phyloP scores from a whole-genome alignment of 352 stramenopile species.

The Phytophthora crassamura region DNA sequence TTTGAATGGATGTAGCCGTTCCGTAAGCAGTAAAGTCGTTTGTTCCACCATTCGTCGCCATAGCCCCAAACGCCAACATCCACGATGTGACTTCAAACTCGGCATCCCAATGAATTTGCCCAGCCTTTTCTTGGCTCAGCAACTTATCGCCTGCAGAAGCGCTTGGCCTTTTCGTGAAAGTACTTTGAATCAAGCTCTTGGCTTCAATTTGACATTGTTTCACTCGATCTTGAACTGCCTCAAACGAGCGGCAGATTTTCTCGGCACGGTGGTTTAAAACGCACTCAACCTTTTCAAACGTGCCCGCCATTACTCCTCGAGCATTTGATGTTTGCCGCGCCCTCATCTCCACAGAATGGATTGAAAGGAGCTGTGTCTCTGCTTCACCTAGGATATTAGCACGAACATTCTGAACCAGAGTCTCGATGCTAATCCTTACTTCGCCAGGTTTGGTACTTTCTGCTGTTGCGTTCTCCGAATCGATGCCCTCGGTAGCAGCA shows the following conservation, averaged over 20 bases:
- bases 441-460: not conserved
- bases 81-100: slow-evolving; percentile 31
- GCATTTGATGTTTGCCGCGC: slow-evolving; percentile 23
- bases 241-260: slow-evolving; percentile 26
- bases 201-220: slow-evolving; percentile 24
- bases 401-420: slow-evolving; percentile 18
- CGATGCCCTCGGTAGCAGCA: not conserved
- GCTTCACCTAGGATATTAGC: slow-evolving; percentile 20
- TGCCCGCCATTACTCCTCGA: slow-evolving; percentile 21
- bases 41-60: slow-evolving; percentile 17
- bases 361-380: slow-evolving; percentile 22
- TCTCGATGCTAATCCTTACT: slow-evolving; percentile 20
- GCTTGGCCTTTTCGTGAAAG: slow-evolving; percentile 5
- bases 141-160: not conserved
- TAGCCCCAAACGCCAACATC: slow-evolving; percentile 31
- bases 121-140: not conserved
- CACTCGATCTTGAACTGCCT: slow-evolving; percentile 21
- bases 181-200: slow-evolving; percentile 9
- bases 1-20: slow-evolving; percentile 28
- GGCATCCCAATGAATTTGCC: slow-evolving; percentile 24
- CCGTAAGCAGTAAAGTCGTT: slow-evolving; percentile 30
- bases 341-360: slow-evolving; percentile 18
- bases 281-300: slow-evolving; percentile 22
- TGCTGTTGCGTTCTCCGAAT: not conserved
- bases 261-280: slow-evolving; percentile 30